Evolutionary conservation across 2,329 filamentous ascomycete species (phyloP), one percentile per base, ranked within the genome.

Genomic region (Ramichloridium luteum): DNA sequence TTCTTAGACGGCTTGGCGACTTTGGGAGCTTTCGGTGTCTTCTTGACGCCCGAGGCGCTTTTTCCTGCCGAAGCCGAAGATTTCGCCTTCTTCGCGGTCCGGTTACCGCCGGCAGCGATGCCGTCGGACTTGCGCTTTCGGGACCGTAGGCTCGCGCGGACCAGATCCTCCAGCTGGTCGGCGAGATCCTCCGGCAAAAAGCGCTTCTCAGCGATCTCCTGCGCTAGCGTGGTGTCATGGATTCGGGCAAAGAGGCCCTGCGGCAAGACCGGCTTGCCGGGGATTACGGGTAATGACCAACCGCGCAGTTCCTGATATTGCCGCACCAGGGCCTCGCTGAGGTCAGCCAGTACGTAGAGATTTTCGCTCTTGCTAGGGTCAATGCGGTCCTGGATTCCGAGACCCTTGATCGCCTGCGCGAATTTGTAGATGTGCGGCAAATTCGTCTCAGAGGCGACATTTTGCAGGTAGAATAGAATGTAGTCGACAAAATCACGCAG

Each of bases 371-470:
- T 65, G 1, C 68, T 61, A 0, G 74, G 70, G 14, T 71, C 68
- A 38, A 96, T 74, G 9, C 73, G 80, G 54, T 98, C 90, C 25
- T 74, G 70, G 6, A 86, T 81, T 8, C 20, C 20, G 8, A 23
- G 8, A 56, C 88, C 81, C 64, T 98, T 98, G 33, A 93, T 78
- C 6, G 85, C 76, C 57, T 96, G 86, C 9, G 85, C 85, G 39
- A 94, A 81, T 55, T 90, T 84, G 62, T 81, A 90, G 25, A 98
- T 85, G 39, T 93, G 64, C 0, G 81, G 80, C 11, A 96, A 67
- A 47, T 94, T 98, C 27, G 82, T 73, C 54, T 93, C 81, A 1
- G 77, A 88, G 6, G 83, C 83, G 12, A 94, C 76, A 22, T 77
- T 74, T 39, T 70, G 76, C 28, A 96, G 66, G 52, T 93, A 98